phyloP scores from a whole-genome alignment of 441 rosid genomes.

The Arabidopsis lyrata region DNA sequence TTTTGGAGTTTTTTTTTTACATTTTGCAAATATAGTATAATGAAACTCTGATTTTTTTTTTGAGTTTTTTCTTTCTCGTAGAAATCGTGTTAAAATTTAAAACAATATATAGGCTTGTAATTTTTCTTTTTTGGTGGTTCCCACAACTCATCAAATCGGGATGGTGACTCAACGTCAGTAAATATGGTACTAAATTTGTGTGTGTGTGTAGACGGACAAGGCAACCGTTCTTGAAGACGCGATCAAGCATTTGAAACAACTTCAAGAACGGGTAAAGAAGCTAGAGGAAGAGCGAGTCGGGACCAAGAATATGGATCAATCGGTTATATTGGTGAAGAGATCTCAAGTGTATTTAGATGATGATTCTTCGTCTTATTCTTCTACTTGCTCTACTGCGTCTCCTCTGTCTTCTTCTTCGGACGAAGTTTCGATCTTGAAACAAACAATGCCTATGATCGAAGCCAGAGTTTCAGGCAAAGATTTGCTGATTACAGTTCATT shows the following conservation, averaged over 20 bases:
- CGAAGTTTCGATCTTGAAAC: slow-evolving; percentile 38
- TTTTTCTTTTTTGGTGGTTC: neutral
- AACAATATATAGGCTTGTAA: too few relatives aligned
- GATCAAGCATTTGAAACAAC: slow-evolving; percentile 71
- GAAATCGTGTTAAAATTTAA: neutral
- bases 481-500: slow-evolving; percentile 74
- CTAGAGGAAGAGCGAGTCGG: slow-evolving; percentile 52
- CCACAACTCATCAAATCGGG: too few relatives aligned
- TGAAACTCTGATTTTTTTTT: neutral
- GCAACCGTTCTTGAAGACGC: slow-evolving; percentile 85
- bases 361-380: slow-evolving; percentile 51
- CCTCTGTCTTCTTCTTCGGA: slow-evolving; percentile 37
- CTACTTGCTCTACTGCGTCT: slow-evolving; percentile 49
- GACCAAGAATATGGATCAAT: slow-evolving; percentile 64
- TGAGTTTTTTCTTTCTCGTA: neutral
- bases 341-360: slow-evolving; percentile 55
- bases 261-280: slow-evolving; percentile 65
- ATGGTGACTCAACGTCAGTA: too few relatives aligned
- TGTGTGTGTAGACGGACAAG: slow-evolving; percentile 64
- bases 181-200: too few relatives aligned
- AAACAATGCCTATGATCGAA: slow-evolving; percentile 76
- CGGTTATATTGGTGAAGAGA: slow-evolving; percentile 68
- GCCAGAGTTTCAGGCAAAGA: slow-evolving; percentile 68
- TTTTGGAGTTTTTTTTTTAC: neutral
- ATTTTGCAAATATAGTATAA: neutral